Evolutionary conservation across 305 asterid genomes (phyloP), one percentile per base, ranked within the genome.

Genomic region (Fraxinus albicans): DNA sequence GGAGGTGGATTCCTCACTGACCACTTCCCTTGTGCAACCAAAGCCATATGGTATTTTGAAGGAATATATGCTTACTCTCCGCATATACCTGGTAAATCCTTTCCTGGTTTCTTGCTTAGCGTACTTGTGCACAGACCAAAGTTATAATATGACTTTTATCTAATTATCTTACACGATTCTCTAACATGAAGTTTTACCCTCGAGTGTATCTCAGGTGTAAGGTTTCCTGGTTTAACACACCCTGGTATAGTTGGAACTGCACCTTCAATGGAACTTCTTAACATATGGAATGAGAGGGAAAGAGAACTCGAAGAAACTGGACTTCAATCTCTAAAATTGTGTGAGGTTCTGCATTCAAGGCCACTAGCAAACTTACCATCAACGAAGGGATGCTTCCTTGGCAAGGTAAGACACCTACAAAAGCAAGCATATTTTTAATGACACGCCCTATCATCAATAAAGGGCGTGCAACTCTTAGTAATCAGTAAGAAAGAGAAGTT

Each of bases 211-310:
- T 69, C 55, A 95, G 99, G 98, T 12, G 97, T 96, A 8, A 86
- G 97, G 80, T 96, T 96, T 88, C 99, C 98, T 25, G 98, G 99
- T 40, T 77, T 96, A 83, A 89, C 93, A 9, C 98, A 94, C 85
- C 99, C 99, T 17, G 98, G 99, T 47, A 89, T 96, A 82, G 88
- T 96, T 55, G 99, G 99, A 82, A 94, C 99, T 12, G 97, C 98
- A 1, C 99, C 99, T 79, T 96, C 97, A 21, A 89, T 78, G 90
- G 98, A 94, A 76, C 67, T 94, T 34, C 97, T 96, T 4, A 84
- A 82, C 5, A 93, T 94, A 83, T 96, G 99, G 99, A 96, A 93
- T 76, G 88, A 90, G 76, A 91, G 98, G 74, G 99, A 96, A 79
- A 88, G 92, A 72, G 78, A 89, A 73, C 93, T 96, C 1, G 94